phyloP scores from a whole-genome alignment of 768 basidiomycete genomes.

The Macrocybe gigantea region DNA sequence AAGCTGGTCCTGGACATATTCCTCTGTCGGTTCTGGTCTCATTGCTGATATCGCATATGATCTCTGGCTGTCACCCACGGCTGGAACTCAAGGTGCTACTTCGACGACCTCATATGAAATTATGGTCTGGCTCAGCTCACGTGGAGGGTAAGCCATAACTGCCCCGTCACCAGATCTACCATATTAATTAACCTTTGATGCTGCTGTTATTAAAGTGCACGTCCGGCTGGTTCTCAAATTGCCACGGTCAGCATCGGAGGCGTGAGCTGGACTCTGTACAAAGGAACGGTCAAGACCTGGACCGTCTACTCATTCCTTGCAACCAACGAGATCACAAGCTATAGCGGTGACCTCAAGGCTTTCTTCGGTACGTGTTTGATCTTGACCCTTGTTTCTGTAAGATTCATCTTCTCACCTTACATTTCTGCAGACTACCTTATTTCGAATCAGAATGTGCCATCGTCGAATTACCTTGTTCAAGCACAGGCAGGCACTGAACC shows the following conservation, averaged over 20 bases:
- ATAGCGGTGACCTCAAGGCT: conserved; percentile 23
- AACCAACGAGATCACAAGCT: conserved; percentile 23
- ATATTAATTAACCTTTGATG: neutral
- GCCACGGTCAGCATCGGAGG: conserved; percentile 19
- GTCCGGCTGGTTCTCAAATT: conserved; percentile 24
- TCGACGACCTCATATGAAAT: conserved; percentile 24
- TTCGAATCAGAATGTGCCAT: conserved; percentile 22
- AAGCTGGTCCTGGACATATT: conserved; percentile 25
- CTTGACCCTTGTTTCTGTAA: no score
- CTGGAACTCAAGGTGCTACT: conserved; percentile 19
- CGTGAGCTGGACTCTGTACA: conserved; percentile 23
- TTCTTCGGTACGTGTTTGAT: conserved; percentile 20
- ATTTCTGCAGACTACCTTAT: conserved; percentile 21
- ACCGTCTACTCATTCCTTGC: conserved; percentile 28
- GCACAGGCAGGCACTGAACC: conserved; percentile 30
- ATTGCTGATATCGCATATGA: conserved; percentile 31
- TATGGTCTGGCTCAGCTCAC: conserved; percentile 29
- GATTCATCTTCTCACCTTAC: neutral
- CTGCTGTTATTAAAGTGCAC: no score
- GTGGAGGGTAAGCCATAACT: conserved; percentile 19
- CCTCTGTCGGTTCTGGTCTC: conserved; percentile 21
- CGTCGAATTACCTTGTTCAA: conserved; percentile 26
- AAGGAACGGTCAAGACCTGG: conserved; percentile 25
- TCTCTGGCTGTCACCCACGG: conserved; percentile 24
- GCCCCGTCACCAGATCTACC: neutral